phyloP scores from a whole-genome alignment of 164 flowering plant genomes.

The Paratinospora sagittata region DNA sequence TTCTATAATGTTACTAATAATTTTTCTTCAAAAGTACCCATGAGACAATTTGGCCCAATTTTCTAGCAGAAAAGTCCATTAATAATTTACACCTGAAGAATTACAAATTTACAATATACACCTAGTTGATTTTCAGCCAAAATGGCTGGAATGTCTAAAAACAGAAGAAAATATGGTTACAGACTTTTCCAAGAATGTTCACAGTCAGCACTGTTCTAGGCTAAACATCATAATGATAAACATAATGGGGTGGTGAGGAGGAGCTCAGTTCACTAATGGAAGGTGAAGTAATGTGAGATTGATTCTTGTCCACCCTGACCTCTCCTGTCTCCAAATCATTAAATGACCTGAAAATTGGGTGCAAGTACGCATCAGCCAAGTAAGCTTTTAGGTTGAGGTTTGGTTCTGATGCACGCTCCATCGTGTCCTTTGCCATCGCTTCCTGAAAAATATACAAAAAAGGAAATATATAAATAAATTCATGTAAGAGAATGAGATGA shows the following conservation, averaged over 20 bases:
- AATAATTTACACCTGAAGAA: neutral
- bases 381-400: conserved; percentile 54
- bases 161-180: neutral
- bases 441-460: conserved; percentile 47
- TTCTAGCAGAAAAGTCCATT: neutral
- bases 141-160: neutral
- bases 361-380: conserved; percentile 87
- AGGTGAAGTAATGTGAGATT: conserved; percentile 26
- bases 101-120: neutral
- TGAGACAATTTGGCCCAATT: neutral
- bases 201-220: conserved; percentile 11
- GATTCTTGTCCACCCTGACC: conserved; percentile 57
- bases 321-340: conserved; percentile 56
- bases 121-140: neutral
- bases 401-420: conserved; percentile 55
- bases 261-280: conserved; percentile 37
- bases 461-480: too few relatives aligned
- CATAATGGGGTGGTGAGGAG: conserved; percentile 48
- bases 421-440: conserved; percentile 78
- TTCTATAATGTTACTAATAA: too few relatives aligned
- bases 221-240: conserved; percentile 29
- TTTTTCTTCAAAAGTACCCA: neutral
- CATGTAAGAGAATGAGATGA: neutral
- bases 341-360: conserved; percentile 77
- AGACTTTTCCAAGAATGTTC: neutral